Evolutionary conservation across 768 basidiomycete species (phyloP).

Genomic region (Gymnopilus dilepis): DNA sequence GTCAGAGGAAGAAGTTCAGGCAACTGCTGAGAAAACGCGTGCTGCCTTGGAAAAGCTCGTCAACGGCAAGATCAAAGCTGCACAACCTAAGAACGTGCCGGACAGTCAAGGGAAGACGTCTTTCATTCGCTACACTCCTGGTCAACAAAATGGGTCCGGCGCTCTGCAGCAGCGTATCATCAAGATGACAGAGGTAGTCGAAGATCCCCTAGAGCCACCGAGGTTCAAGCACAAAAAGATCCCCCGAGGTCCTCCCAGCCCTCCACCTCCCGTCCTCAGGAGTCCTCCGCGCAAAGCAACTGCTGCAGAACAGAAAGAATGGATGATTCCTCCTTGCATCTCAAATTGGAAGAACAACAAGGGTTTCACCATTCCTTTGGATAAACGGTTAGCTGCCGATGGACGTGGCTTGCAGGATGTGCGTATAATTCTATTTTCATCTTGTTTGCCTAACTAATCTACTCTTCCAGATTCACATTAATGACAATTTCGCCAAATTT

Average conservation of each 20-base stretch:
- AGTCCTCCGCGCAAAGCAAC: slow-evolving; percentile 97
- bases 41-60: slow-evolving; percentile 93
- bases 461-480: slow-evolving; percentile 85
- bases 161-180: slow-evolving; percentile 94
- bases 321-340: slow-evolving; percentile 99
- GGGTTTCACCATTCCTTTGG: slow-evolving; percentile 98
- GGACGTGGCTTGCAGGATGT: slow-evolving; percentile 99
- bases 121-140: slow-evolving; percentile 97
- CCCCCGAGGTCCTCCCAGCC: slow-evolving; percentile 93
- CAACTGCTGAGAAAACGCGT: slow-evolving; percentile 90
- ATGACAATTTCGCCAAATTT: slow-evolving; percentile 99
- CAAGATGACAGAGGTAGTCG: slow-evolving; percentile 98
- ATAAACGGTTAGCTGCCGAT: slow-evolving; percentile 97
- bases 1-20: slow-evolving; percentile 89
- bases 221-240: slow-evolving; percentile 99
- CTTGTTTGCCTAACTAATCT: neutral
- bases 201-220: slow-evolving; percentile 97
- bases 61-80: slow-evolving; percentile 96
- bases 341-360: slow-evolving; percentile 99
- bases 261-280: slow-evolving; percentile 93
- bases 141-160: slow-evolving; percentile 73
- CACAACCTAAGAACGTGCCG: slow-evolving; percentile 95
- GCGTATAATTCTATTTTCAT: slow-evolving; percentile 35
- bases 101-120: slow-evolving; percentile 82
- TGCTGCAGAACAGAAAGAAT: slow-evolving; percentile 97